phyloP scores from a whole-genome alignment of 2,329 filamentous ascomycete genomes.

The Fusarium drepaniforme region DNA sequence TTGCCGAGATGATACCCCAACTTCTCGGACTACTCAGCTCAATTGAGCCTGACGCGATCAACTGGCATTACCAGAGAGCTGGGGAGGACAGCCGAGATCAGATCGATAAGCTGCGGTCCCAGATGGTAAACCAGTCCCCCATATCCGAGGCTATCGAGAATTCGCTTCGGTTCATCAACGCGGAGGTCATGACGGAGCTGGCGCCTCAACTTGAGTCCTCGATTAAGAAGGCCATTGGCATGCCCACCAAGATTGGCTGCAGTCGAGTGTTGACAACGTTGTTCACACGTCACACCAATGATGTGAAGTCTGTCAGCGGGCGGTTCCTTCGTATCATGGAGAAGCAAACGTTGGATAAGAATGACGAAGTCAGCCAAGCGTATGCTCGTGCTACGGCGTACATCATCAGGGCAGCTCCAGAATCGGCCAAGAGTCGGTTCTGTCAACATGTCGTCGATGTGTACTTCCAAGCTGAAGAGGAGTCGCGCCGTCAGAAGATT shows the following conservation, averaged over 20 bases:
- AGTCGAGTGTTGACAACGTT: conserved; percentile 87
- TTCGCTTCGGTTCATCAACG: conserved; percentile 86
- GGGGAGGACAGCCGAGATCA: conserved; percentile 89
- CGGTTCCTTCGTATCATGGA: conserved; percentile 82
- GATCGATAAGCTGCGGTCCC: conserved; percentile 88
- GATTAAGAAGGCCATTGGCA: conserved; percentile 87
- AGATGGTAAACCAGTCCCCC: conserved; percentile 85
- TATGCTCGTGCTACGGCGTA: conserved; percentile 92
- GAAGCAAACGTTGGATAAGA: conserved; percentile 88
- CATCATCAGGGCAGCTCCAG: conserved; percentile 72
- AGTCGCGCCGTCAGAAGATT: conserved; percentile 78
- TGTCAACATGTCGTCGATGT: conserved; percentile 70
- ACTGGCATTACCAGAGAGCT: conserved; percentile 92
- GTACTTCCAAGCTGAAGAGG: conserved; percentile 87
- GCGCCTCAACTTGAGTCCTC: conserved; percentile 79
- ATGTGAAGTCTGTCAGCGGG: conserved; percentile 82
- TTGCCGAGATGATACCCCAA: conserved; percentile 83
- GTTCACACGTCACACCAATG: conserved; percentile 80
- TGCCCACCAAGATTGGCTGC: conserved; percentile 95
- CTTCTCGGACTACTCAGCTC: conserved; percentile 87
- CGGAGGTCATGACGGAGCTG: conserved; percentile 79
- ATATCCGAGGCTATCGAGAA: conserved; percentile 94
- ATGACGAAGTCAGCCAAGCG: conserved; percentile 91
- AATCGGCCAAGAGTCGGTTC: conserved; percentile 63
- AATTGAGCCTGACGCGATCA: conserved; percentile 88